Evolutionary conservation across 805 yeast genomes (phyloP).

Genomic region (Candida fluviatilis): DNA sequence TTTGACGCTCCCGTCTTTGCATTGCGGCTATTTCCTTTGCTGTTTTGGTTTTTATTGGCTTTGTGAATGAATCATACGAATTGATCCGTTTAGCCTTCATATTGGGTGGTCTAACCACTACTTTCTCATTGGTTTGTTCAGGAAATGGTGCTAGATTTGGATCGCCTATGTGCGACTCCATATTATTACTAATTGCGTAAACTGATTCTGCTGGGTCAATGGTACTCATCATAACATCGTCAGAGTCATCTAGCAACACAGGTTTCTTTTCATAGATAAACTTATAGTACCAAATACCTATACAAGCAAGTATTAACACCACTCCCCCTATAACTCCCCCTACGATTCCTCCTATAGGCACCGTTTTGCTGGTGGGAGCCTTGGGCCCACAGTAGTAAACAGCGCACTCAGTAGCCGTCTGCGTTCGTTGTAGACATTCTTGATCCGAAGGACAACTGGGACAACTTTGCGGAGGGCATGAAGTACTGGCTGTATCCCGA

Average conservation of each 20-base stretch:
- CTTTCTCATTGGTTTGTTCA: background rate
- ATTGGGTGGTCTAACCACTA: slow-evolving; percentile 4
- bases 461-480: slow-evolving; percentile 28
- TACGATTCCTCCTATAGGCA: slow-evolving; percentile 34
- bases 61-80: slow-evolving; percentile 41
- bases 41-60: slow-evolving; percentile 19
- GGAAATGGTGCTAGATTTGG: slow-evolving; percentile 6
- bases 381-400: slow-evolving; percentile 18
- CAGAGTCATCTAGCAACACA: slow-evolving; percentile 22
- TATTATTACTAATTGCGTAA: slow-evolving; percentile 12
- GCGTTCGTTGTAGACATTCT: slow-evolving; percentile 17
- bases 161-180: slow-evolving; percentile 14
- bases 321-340: slow-evolving; percentile 42
- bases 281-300: slow-evolving; percentile 21
- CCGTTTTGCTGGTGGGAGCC: slow-evolving; percentile 6
- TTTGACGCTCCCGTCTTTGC: slow-evolving; percentile 14
- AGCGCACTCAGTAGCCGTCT: slow-evolving; percentile 23
- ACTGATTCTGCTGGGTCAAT: slow-evolving; percentile 3
- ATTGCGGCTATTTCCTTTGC: slow-evolving; percentile 10
- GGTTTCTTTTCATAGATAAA: slow-evolving; percentile 32
- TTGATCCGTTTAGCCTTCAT: slow-evolving; percentile 22
- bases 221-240: slow-evolving; percentile 10
- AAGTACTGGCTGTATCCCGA: no score
- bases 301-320: slow-evolving; percentile 21
- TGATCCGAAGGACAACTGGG: slow-evolving; percentile 24